These are phyloP conservation scores for Neckera pumila DNA, from an alignment of 225 moss, liverwort and hornwort genomes.

Conservation along the genomic window DNA sequence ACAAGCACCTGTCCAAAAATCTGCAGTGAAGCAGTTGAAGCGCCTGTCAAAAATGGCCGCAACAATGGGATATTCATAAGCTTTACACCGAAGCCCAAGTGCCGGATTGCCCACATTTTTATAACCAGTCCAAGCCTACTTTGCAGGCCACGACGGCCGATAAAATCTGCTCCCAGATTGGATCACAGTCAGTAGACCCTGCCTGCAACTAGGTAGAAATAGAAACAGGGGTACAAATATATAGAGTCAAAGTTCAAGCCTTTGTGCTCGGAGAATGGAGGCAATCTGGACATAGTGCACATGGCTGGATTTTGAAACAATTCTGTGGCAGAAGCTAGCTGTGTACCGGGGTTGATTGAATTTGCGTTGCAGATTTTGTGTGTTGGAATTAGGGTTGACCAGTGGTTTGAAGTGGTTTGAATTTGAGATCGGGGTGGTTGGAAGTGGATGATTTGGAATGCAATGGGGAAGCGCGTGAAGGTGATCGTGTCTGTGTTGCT, in stretches of 20 bases:
- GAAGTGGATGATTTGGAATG: neutral
- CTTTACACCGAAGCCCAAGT: neutral
- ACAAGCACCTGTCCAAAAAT: neutral
- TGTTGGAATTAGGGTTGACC: neutral
- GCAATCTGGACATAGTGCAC: neutral
- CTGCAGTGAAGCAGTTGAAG: neutral
- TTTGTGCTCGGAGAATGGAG: neutral
- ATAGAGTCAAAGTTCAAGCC: neutral
- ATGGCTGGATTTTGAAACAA: neutral
- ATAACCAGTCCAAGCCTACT: neutral
- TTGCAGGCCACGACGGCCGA: neutral
- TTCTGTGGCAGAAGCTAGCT: neutral
- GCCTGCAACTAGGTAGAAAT: neutral
- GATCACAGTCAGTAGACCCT: neutral
- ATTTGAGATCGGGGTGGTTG: neutral
- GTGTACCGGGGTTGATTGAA: neutral
- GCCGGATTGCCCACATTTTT: neutral
- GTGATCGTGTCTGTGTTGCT: neutral
- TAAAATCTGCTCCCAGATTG: neutral
- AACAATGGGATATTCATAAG: neutral
- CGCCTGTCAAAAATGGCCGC: neutral
- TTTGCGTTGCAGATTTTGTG: neutral
- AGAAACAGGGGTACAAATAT: neutral
- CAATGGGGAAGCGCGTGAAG: slow-evolving; percentile 1
- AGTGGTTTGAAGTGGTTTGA: neutral